These are phyloP conservation scores for Fusarium sulawesiense DNA, from an alignment of 2,329 filamentous ascomycete species.

Conservation along the genomic window DNA sequence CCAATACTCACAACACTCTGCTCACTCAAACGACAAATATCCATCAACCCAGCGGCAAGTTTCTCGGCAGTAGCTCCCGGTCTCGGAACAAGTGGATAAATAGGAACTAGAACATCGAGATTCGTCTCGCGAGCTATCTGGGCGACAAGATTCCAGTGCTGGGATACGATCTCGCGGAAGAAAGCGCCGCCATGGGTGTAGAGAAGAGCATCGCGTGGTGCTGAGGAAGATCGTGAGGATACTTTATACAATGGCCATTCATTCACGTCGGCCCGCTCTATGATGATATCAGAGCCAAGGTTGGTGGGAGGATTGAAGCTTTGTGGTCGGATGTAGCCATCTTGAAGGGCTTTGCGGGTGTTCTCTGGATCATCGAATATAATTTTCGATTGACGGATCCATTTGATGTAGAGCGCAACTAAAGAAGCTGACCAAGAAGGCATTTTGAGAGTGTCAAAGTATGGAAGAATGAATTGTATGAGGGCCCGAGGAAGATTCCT, in stretches of 20 bases:
- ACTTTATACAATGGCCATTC: constrained; percentile 3
- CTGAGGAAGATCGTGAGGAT: neutral
- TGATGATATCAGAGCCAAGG: neutral
- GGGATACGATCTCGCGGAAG: neutral
- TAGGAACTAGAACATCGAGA: neutral
- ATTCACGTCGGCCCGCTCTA: neutral
- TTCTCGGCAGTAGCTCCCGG: constrained; percentile 4
- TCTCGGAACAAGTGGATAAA: constrained; percentile 5
- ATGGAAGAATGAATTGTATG: neutral
- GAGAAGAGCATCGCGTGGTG: neutral
- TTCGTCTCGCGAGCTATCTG: neutral
- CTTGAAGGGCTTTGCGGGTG: neutral
- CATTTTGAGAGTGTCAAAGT: neutral
- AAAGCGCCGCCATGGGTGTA: constrained; percentile 2
- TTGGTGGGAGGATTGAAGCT: neutral
- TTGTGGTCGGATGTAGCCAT: neutral
- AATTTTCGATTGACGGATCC: neutral
- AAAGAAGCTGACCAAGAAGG: neutral
- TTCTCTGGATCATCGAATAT: neutral
- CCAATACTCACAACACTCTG: neutral
- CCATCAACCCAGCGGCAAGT: neutral
- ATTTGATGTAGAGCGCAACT: neutral
- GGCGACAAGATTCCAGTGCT: neutral
- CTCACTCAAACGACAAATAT: neutral
- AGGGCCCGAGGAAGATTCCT: neutral